These are phyloP conservation scores for Populus hybrid DNA, from an alignment of 441 rosid species.

Conservation along the genomic window DNA sequence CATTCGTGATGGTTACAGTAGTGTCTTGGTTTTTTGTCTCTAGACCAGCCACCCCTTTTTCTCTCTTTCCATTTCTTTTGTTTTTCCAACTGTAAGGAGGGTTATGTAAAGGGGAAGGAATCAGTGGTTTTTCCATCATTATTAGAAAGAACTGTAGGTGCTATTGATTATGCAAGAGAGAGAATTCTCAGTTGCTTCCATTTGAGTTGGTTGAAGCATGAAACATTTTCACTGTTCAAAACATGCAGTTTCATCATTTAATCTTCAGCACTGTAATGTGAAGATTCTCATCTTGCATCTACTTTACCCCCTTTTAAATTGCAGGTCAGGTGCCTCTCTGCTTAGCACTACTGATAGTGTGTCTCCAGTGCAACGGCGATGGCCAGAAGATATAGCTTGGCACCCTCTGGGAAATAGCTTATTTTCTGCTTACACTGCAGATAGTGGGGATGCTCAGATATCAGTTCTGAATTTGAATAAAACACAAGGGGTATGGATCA, in stretches of 20 bases:
- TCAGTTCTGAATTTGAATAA: constrained; percentile 66
- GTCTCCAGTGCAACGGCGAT: constrained; percentile 70
- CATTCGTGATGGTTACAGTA: background rate
- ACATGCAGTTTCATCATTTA: background rate
- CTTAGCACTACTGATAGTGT: constrained; percentile 64
- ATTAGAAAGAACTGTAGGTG: background rate
- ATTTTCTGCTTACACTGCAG: constrained; percentile 65
- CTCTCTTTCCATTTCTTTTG: background rate
- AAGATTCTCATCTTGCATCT: background rate
- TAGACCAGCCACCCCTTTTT: background rate
- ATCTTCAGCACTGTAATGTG: background rate
- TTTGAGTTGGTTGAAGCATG: background rate
- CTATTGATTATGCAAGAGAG: background rate
- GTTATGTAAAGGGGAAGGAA: background rate
- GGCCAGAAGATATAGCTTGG: constrained; percentile 97
- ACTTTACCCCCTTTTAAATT: constrained; percentile 8
- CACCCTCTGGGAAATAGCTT: constrained; percentile 77
- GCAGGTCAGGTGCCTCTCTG: constrained; percentile 74
- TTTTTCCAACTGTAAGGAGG: background rate
- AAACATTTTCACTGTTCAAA: background rate
- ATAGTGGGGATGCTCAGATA: constrained; percentile 81
- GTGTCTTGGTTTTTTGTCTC: background rate
- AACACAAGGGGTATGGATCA: constrained; percentile 55
- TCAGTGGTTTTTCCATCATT: background rate
- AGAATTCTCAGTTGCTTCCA: background rate